Evolutionary conservation across 768 basidiomycete species (phyloP).

Genomic region (Butyriboletus loyo): DNA sequence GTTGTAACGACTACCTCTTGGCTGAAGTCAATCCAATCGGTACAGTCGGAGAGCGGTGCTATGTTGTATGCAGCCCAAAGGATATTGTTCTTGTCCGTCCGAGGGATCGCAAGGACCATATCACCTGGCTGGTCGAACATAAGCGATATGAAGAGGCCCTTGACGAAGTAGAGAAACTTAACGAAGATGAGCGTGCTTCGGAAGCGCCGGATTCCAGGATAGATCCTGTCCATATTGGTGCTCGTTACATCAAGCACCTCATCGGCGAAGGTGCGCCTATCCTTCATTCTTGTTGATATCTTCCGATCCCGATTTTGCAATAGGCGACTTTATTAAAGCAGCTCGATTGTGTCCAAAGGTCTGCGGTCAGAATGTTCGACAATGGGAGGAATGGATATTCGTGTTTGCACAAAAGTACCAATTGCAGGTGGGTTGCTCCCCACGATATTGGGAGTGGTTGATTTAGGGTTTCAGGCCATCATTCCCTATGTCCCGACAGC

Average conservation of each 20-base stretch:
- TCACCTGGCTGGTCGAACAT: slow-evolving; percentile 88
- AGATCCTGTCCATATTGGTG: slow-evolving; percentile 69
- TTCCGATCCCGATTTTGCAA: background rate
- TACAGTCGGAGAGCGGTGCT: slow-evolving; percentile 46
- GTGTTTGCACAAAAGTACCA: slow-evolving; percentile 79
- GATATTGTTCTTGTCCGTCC: slow-evolving; percentile 86
- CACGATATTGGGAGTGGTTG: background rate
- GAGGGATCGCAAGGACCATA: slow-evolving; percentile 85
- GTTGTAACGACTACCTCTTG: slow-evolving; percentile 89
- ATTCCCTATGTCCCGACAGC: slow-evolving; percentile 88
- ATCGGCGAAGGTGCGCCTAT: slow-evolving; percentile 62
- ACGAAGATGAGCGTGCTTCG: slow-evolving; percentile 22
- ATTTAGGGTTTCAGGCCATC: slow-evolving; percentile 53
- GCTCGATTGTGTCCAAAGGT: slow-evolving; percentile 83
- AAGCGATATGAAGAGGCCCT: slow-evolving; percentile 88
- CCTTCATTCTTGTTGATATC: background rate
- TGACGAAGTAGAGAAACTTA: slow-evolving; percentile 69
- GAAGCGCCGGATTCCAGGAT: slow-evolving; percentile 41
- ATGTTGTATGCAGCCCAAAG: slow-evolving; percentile 82
- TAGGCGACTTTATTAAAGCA: slow-evolving; percentile 71
- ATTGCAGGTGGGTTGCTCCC: slow-evolving; percentile 54
- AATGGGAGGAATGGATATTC: slow-evolving; percentile 98
- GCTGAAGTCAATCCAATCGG: slow-evolving; percentile 42
- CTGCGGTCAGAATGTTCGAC: slow-evolving; percentile 69
- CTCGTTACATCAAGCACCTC: slow-evolving; percentile 85